Percentiles rank a stretch among this genome's conserved stretches.
phyloP scores from a whole-genome alignment of 2,329 filamentous ascomycete species.

The Fusarium sambucinum region DNA sequence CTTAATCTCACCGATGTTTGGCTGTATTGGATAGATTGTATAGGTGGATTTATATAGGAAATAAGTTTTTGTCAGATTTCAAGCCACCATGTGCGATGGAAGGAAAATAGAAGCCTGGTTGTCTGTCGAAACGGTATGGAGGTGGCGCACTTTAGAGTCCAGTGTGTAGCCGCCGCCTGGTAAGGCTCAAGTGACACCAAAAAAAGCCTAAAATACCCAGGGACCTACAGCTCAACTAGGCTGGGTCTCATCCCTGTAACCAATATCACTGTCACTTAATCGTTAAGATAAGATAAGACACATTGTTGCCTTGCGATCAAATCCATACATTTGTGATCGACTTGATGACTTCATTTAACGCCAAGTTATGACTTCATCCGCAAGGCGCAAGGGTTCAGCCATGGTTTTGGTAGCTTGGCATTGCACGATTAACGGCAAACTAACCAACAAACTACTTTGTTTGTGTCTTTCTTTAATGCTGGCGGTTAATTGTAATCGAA shows the following conservation, averaged over 20 bases:
- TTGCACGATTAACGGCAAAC: neutral
- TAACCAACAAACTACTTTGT: too few relatives aligned
- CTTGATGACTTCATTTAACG: constrained; percentile 14
- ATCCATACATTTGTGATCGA: neutral
- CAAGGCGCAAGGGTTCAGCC: neutral
- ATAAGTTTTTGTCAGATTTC: neutral
- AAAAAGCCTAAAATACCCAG: neutral
- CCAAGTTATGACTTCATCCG: constrained; percentile 14
- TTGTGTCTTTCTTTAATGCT: too few relatives aligned
- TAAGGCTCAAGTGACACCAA: neutral
- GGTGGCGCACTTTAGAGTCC: neutral
- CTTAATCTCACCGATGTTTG: neutral
- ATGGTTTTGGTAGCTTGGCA: neutral
- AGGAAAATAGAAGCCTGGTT: neutral
- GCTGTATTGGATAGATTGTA: neutral
- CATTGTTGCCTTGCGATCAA: neutral
- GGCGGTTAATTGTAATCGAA: neutral
- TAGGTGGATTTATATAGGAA: too few relatives aligned
- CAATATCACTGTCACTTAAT: neutral
- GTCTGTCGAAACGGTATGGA: neutral
- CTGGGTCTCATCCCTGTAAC: neutral
- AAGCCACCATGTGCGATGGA: neutral
- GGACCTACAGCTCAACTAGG: constrained; percentile 16
- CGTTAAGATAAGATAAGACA: neutral
- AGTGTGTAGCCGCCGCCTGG: too few relatives aligned